Conservation (phyloP, 108 stramenopile species). For the Hondaea fermentalgiana region DNA sequence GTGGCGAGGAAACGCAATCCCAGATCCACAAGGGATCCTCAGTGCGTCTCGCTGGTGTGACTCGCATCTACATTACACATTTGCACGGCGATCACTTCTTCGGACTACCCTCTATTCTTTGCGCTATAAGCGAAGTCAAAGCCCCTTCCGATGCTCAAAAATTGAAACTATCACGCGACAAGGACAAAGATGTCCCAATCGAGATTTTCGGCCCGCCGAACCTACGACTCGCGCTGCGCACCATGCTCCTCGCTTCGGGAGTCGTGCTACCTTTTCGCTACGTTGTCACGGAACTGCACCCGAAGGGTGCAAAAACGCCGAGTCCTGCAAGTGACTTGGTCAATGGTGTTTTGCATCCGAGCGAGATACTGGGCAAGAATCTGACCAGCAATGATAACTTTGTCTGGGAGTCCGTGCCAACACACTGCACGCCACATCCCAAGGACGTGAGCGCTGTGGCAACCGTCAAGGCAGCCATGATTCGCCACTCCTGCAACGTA, state of each 20-base stretch:
- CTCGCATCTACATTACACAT: conserved; percentile 27
- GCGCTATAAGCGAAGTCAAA: background rate
- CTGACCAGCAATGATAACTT: background rate
- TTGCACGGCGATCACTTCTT: conserved; percentile 29
- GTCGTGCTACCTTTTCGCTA: background rate
- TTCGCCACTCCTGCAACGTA: background rate
- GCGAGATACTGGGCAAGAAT: background rate
- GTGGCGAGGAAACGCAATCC: conserved; percentile 24
- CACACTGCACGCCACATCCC: background rate
- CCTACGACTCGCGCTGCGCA: conserved; percentile 12
- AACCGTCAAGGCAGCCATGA: background rate
- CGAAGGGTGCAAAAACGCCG: background rate
- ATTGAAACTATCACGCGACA: background rate
- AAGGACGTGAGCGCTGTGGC: background rate
- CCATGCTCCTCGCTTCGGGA: background rate
- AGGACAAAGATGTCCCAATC: background rate
- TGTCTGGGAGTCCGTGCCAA: background rate
- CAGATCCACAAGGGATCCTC: background rate
- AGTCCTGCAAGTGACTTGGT: background rate
- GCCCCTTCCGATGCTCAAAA: background rate
- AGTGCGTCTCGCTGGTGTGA: background rate
- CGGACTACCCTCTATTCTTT: conserved; percentile 20
- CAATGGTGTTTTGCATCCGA: background rate
- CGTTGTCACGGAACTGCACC: background rate
- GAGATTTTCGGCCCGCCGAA: background rate